Base-by-base conservation (phyloP, 73 alveolate genomes). In the Paramecium tetraurelia region DNA sequence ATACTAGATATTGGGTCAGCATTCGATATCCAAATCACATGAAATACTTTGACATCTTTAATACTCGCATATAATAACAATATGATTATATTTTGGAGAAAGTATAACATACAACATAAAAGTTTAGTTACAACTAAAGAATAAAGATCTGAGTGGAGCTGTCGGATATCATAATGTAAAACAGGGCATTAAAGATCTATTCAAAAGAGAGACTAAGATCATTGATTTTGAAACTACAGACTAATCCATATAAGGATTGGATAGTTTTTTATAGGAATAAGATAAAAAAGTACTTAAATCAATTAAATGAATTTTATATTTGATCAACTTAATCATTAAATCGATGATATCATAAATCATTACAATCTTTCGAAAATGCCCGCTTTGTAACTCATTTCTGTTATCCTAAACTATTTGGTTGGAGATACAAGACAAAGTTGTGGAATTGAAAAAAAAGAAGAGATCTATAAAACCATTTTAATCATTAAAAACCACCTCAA, bases 341-440 rank as follows among this genome's bases (percentile, higher is more conserved):
- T 63, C 24, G 84, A 63, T 63, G 46, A 63, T 31, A 63, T 22
- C 48, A 63, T 63, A 22, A 63, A 31, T 53, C 69, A 53, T 53
- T 63, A 63, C 21, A 63, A 63, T 63, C 84, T 63, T 27, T 63
- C 84, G 10, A 63, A 8, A 8, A 63, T 14, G 8, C 48, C 48
- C 27, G 84, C 48, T 12, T 63, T 63, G 12, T 63, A 63, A 63
- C 44, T 63, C 9, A 63, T 63, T 63, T 63, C 48, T 31, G 84
- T 63, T 18, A 5, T 53, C 14, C 9, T 63, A 12, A 63, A 63
- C 12, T 63, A 63, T 63, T 31, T 63, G 11, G 31, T 63, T 63
- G 84, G 84, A 14, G 84, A 63, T 63, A 63, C 84, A 14, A 20
- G 84, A 63, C 27, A 31, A 63, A 63, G 84, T 63, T 63, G 84